Conservation (phyloP, 352 stramenopile genomes). For the Phytophthora boehmeriae region DNA sequence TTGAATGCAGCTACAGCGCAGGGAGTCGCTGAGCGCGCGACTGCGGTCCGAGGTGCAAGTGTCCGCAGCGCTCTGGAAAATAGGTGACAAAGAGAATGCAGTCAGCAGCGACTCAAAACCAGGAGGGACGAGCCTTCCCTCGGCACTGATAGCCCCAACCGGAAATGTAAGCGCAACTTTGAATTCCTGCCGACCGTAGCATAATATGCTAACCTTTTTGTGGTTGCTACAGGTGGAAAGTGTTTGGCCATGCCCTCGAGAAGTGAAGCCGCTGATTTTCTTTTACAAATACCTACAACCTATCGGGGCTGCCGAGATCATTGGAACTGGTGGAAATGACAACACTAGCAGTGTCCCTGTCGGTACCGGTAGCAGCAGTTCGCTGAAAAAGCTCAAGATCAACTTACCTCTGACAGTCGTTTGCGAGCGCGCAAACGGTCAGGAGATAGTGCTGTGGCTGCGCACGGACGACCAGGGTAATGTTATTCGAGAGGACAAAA, state of each 20-base stretch:
- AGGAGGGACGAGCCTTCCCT: background rate
- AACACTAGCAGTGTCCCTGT: constrained; percentile 1
- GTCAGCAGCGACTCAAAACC: constrained; percentile 3
- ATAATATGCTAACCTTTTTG: background rate
- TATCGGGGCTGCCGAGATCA: constrained; percentile 21
- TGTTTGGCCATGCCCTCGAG: constrained; percentile 28
- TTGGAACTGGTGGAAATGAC: background rate
- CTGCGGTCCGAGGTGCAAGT: constrained; percentile 53
- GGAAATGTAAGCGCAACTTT: constrained; percentile 9
- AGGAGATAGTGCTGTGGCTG: constrained; percentile 69
- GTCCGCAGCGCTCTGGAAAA: constrained; percentile 29
- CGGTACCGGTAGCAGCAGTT: background rate
- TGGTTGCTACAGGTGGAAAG: constrained; percentile 4
- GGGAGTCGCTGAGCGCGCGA: constrained; percentile 55
- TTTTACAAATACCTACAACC: constrained; percentile 89
- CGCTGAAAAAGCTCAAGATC: constrained; percentile 48
- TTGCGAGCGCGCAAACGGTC: constrained; percentile 54
- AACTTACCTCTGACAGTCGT: constrained; percentile 70
- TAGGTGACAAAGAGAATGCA: constrained; percentile 6
- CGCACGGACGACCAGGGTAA: constrained; percentile 49
- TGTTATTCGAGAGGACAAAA: constrained; percentile 59
- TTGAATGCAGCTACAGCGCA: constrained; percentile 24
- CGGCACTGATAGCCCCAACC: background rate
- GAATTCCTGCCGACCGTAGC: background rate
- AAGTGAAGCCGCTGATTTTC: constrained; percentile 62